Evolutionary conservation across 306 rosid species (phyloP), one percentile per base, ranked within the genome.

Genomic region (Medicago ruthenica): DNA sequence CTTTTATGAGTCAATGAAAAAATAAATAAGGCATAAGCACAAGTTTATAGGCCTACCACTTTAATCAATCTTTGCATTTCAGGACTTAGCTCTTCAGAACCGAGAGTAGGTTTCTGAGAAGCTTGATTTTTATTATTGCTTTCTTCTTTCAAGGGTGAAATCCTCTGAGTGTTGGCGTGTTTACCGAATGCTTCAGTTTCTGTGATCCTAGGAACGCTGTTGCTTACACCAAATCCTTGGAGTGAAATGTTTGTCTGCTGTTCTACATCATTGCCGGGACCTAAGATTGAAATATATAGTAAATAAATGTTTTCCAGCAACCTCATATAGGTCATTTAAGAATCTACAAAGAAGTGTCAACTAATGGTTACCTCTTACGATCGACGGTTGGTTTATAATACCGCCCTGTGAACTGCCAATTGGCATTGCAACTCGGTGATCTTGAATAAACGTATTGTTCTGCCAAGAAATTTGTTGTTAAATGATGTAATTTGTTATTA

Each of bases 11-110:
- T 55, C 39, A 55, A 31, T 42, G 24, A 61, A n/a, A 68, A 42
- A 31, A 68, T 3, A 76, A 22, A 53, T 48, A 75, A 37, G 79
- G 50, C 16, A 48, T 11, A 67, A 6, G 37, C 22, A 67, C 42
- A 57, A 2, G 63, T 64, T 76, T 20, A 8, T 48, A 63, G 71
- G 57, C 85, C 39, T 50, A 86, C 89, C 85, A 14, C 74, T 58
- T 71, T 51, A 59, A 83, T 14, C 20, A 83, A 54, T 40, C 6
- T 57, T 59, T 83, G 76, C 48, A 80, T 51, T 63, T 83, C 83
- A 70, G 62, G 6, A 20, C 62, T 69, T 58, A 76, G 31, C 64
- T 69, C 71, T 47, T 69, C 76, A 69, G 70, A 54, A 76, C 1
- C 60, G 21, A 40, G 36, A 1, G 47, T 27, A 54, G 74, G 9